Conservation (phyloP, 2,329 filamentous ascomycete genomes). For the Juglanconis sp. region DNA sequence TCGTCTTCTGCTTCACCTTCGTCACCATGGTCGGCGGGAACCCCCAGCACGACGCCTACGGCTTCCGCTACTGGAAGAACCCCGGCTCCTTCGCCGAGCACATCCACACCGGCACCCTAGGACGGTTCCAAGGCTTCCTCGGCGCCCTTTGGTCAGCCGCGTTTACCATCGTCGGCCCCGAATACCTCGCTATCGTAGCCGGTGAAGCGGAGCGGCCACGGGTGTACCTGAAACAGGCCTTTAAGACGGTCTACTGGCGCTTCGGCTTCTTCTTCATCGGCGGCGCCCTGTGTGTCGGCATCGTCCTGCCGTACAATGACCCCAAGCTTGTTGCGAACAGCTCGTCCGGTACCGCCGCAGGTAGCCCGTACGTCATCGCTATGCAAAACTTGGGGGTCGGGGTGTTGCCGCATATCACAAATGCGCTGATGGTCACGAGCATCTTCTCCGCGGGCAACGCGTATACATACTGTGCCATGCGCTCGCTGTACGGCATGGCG, state of each 20-base stretch:
- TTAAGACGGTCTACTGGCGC: constrained; percentile 71
- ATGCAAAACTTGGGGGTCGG: constrained; percentile 52
- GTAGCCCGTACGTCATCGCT: constrained; percentile 62
- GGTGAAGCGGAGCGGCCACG: constrained; percentile 66
- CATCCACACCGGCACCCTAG: constrained; percentile 57
- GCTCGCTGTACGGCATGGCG: constrained; percentile 18
- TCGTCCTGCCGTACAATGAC: constrained; percentile 65
- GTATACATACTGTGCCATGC: constrained; percentile 18
- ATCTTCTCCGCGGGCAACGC: constrained; percentile 20
- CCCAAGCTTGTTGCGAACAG: constrained; percentile 46
- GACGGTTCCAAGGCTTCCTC: constrained; percentile 68
- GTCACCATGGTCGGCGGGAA: constrained; percentile 78
- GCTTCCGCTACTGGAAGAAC: constrained; percentile 65
- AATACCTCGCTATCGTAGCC: constrained; percentile 67
- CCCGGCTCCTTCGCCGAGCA: constrained; percentile 62
- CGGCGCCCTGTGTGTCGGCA: constrained; percentile 64
- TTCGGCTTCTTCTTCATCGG: constrained; percentile 70
- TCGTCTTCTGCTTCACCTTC: constrained; percentile 71
- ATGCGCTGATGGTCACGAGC: constrained; percentile 39
- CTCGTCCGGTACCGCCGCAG: constrained; percentile 43
- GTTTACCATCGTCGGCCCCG: constrained; percentile 64
- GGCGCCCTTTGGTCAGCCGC: constrained; percentile 62
- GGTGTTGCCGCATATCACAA: constrained; percentile 55
- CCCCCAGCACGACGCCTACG: constrained; percentile 64
- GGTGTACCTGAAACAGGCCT: constrained; percentile 63